phyloP scores from a whole-genome alignment of 345 rosid genomes.

The Isatis tinctoria region DNA sequence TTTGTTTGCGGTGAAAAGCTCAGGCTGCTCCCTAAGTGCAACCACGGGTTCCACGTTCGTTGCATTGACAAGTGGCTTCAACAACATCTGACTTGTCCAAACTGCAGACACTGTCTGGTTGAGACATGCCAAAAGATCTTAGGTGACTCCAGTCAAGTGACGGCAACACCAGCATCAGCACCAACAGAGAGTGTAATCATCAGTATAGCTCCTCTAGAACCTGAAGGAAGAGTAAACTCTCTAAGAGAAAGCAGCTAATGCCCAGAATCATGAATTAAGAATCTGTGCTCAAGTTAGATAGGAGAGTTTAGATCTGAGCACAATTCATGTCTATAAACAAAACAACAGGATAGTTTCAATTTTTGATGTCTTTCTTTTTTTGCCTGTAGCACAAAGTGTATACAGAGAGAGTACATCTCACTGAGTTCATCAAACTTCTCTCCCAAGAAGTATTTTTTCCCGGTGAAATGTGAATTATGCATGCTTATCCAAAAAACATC shows the following conservation, averaged over 20 bases:
- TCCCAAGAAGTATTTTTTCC: not conserved
- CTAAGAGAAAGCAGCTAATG: slow-evolving; percentile 9
- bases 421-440: slow-evolving; percentile 15
- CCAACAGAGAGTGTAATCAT: slow-evolving; percentile 15
- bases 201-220: slow-evolving; percentile 33
- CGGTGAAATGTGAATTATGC: not conserved
- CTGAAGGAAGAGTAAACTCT: slow-evolving; percentile 29
- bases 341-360: not conserved
- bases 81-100: slow-evolving; percentile 65
- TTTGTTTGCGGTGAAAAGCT: slow-evolving; percentile 40
- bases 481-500: not conserved
- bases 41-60: slow-evolving; percentile 62
- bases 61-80: slow-evolving; percentile 70
- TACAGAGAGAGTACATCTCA: slow-evolving; percentile 10
- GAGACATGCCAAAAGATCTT: slow-evolving; percentile 36
- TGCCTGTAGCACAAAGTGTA: slow-evolving; percentile 20
- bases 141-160: slow-evolving; percentile 6
- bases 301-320: slow-evolving; percentile 5
- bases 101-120: slow-evolving; percentile 47
- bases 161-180: not conserved
- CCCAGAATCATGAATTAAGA: not conserved
- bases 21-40: slow-evolving; percentile 58
- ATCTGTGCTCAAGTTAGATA: not conserved
- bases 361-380: slow-evolving; percentile 3
- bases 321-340: not conserved